Base-by-base conservation (phyloP, 305 asterid species). In the Striga hermonthica region DNA sequence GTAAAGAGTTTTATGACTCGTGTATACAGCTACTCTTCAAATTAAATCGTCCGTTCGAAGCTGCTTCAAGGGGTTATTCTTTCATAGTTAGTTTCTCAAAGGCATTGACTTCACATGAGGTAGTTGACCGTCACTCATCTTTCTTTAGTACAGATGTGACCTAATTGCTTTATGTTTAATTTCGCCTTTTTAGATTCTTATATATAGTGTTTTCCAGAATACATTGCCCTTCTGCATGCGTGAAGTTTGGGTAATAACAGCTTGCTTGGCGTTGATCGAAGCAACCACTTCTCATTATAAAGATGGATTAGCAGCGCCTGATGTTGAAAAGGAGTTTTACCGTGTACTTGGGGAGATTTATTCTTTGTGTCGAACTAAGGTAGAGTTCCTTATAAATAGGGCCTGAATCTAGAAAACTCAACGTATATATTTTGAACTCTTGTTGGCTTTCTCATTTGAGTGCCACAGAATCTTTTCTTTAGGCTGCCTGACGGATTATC, bases 241-340 rank as follows among this genome's bases (percentile, higher is more conserved):
- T 62, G 99, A 94, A 88, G 96, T 87, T 41, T 94, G 99, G 99
- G 96, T 94, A 13, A 78, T 90, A 75, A 88, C 89, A 38, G 97
- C 96, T 74, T 90, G 97, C 85, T 77, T 85, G 86, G 84, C 84
- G 64, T 75, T 90, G 84, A 81, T 86, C 16, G 65, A 75, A 70
- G 91, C 92, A 62, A 86, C 91, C 65, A 69, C 93, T 75, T 80
- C 97, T 74, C 83, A 76, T 78, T 83, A 83, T 70, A 73, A 86
- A 83, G 96, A 81, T 65, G 95, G 87, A 69, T 72, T 75, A 74
- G 95, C 83, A 64, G 77, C 86, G 64, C 73, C 88, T 65, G 97
- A 94, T 78, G 79, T 81, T 48, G 99, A 90, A 68, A 90, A 84
- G 82, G 99, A 94, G 74, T 90, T 87, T 77, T 85, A 83, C 76